Conservation (phyloP, 2,329 filamentous ascomycete genomes). For the Arthroderma uncinatum region DNA sequence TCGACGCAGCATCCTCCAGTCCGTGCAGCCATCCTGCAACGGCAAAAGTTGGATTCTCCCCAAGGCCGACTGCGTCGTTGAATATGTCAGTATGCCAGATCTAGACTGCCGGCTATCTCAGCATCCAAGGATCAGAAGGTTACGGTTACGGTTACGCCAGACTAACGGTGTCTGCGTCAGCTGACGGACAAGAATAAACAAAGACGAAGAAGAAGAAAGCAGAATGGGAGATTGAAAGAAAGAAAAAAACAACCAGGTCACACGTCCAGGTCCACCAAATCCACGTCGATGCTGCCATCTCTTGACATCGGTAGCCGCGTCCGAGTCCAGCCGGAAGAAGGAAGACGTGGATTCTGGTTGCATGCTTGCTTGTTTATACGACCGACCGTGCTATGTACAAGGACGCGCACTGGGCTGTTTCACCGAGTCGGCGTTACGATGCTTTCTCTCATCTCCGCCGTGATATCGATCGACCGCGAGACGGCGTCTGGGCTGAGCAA, state of each 20-base stretch:
- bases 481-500: background rate
- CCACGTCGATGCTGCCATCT: background rate
- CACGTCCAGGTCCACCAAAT: background rate
- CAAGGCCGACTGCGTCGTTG: background rate
- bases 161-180: background rate
- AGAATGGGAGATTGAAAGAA: background rate
- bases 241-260: background rate
- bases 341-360: background rate
- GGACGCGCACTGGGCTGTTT: background rate
- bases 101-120: background rate
- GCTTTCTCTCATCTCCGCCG: background rate
- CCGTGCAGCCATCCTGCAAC: background rate
- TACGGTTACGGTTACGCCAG: background rate
- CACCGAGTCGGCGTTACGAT: background rate
- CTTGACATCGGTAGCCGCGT: slow-evolving; percentile 1
- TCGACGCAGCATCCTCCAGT: background rate
- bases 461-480: background rate
- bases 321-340: slow-evolving; percentile 1
- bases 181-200: background rate
- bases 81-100: background rate
- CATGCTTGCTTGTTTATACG: background rate
- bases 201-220: background rate
- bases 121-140: no score
- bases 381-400: background rate
- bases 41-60: background rate